Evolutionary conservation across 2,329 filamentous ascomycete species (phyloP).

Genomic region (Fusarium longipes): DNA sequence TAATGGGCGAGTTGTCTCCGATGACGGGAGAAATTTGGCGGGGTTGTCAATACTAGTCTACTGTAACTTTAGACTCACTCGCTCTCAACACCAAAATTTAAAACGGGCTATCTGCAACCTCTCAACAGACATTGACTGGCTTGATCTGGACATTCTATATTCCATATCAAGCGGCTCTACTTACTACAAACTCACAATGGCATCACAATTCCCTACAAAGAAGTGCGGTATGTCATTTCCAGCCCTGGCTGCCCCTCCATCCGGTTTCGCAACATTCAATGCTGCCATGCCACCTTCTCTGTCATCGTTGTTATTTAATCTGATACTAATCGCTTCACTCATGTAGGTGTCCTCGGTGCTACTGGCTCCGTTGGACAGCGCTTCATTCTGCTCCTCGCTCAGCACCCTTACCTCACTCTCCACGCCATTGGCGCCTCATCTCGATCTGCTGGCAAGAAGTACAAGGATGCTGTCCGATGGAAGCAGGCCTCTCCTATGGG

Average conservation of each 20-base stretch:
- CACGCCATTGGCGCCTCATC: slow-evolving; percentile 91
- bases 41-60: slow-evolving; percentile 35
- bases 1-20: slow-evolving; percentile 43
- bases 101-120: slow-evolving; percentile 10
- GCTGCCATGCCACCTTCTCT: not conserved
- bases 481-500: slow-evolving; percentile 91
- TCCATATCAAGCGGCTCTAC: not conserved
- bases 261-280: slow-evolving; percentile 7
- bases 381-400: slow-evolving; percentile 90
- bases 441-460: slow-evolving; percentile 90
- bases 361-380: slow-evolving; percentile 96
- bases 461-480: slow-evolving; percentile 94
- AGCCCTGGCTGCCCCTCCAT: slow-evolving; percentile 20
- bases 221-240: slow-evolving; percentile 64
- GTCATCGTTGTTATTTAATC: not conserved
- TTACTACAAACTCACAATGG: slow-evolving; percentile 38
- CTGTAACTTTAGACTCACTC: slow-evolving; percentile 32
- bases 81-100: slow-evolving; percentile 39
- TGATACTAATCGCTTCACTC: slow-evolving; percentile 16
- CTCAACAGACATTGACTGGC: not conserved
- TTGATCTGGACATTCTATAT: not conserved
- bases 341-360: slow-evolving; percentile 80
- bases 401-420: slow-evolving; percentile 87
- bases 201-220: slow-evolving; percentile 64
- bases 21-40: slow-evolving; percentile 50